Evolutionary conservation across 352 stramenopile genomes (phyloP), one percentile per base, ranked within the genome.

Genomic region (Globisporangium middletonii): DNA sequence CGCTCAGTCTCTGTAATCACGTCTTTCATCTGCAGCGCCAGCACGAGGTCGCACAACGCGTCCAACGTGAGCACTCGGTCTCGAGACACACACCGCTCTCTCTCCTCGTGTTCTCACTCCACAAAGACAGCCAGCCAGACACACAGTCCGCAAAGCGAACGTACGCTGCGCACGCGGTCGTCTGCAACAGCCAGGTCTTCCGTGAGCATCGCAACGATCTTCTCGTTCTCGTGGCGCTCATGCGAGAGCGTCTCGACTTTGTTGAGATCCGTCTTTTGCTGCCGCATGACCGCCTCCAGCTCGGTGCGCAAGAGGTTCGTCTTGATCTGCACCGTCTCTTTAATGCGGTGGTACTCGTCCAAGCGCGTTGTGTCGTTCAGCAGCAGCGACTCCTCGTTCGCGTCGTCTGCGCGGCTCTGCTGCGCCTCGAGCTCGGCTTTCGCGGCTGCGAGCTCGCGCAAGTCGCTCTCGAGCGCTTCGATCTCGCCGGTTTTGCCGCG

Each of bases 401-500:
- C 67, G n/a, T 54, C 62, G 30, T 46, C 55, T 38, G 61, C 65
- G n/a, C 53, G 65, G 42, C 73, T 68, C 35, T 68, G 66, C 46
- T 69, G 66, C n/a, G 69, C 65, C 50, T 89, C 83, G 3, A 92
- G 57, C 11, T 89, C 73, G 2, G 54, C 60, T 45, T 86, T 86
- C 3, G 78, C 82, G 4, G 67, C 69, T 11, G 78, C 75, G 15
- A 96, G 62, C 8, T 93, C 79, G 27, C 75, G 38, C 23, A 96
- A 47, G 62, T 95, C 83, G 13, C 55, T 76, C 8, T 83, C 70
- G 35, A 98, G 72, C 4, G 71, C 86, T 13, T 90, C 81, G 6
- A 94, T 77, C 70, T 98, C 91, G 7, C 71, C 71, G 0, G 71
- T 64, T 57, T 98, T 94, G 35, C 88, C 88, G n/a, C 89, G 63